phyloP scores from a whole-genome alignment of 495 filamentous ascomycete species.

The Aeminium ludgeri region DNA sequence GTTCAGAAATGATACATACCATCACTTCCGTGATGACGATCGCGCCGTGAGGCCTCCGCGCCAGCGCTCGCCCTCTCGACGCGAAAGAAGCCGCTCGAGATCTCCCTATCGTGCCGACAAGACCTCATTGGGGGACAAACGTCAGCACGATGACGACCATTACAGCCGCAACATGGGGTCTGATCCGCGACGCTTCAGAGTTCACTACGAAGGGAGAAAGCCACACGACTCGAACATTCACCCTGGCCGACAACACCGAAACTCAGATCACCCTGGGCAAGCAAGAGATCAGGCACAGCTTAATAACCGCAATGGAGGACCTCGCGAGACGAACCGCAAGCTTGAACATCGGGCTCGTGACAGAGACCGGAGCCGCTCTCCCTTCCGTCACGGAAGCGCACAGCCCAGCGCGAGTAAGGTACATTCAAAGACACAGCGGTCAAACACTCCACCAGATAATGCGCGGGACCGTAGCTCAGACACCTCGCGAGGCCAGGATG shows the following conservation, averaged over 20 bases:
- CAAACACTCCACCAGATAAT: slow-evolving; percentile 5
- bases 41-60: slow-evolving; percentile 11
- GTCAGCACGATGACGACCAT: slow-evolving; percentile 48
- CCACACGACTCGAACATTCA: slow-evolving; percentile 29
- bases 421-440: not conserved
- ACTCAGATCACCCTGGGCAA: slow-evolving; percentile 44
- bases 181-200: slow-evolving; percentile 41
- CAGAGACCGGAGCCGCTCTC: slow-evolving; percentile 49
- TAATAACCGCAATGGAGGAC: slow-evolving; percentile 31
- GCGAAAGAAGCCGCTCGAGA: slow-evolving; percentile 13
- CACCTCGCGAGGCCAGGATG: slow-evolving; percentile 4
- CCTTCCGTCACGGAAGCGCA: slow-evolving; percentile 15
- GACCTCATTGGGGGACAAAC: slow-evolving; percentile 42
- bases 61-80: slow-evolving; percentile 13
- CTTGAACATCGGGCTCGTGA: slow-evolving; percentile 20
- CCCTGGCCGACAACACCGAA: slow-evolving; percentile 39
- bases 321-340: slow-evolving; percentile 20
- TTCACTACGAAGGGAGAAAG: slow-evolving; percentile 38
- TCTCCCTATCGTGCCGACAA: slow-evolving; percentile 25
- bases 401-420: too few relatives aligned
- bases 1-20: slow-evolving; percentile 15
- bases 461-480: slow-evolving; percentile 17
- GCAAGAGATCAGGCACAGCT: slow-evolving; percentile 32
- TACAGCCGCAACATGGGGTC: slow-evolving; percentile 22
- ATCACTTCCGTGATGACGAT: slow-evolving; percentile 17